Evolutionary conservation across 768 basidiomycete species (phyloP).

Genomic region (Leucogyrophana mollusca): DNA sequence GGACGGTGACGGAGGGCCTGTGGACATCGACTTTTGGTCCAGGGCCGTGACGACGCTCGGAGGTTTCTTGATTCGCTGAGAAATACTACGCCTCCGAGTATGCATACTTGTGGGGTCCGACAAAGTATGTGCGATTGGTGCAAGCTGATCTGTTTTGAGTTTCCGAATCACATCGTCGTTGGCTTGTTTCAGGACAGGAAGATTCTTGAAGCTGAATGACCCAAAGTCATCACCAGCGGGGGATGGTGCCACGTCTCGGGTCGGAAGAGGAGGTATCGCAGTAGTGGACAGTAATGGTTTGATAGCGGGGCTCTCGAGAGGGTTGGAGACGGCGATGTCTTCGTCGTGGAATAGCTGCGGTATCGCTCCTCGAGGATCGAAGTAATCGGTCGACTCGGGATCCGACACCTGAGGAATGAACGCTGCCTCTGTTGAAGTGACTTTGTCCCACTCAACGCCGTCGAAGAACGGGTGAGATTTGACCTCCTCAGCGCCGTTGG

Average conservation of each 20-base stretch:
- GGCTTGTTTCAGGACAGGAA: slow-evolving; percentile 93
- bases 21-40: slow-evolving; percentile 58
- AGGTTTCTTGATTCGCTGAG: slow-evolving; percentile 78
- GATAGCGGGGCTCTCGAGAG: slow-evolving; percentile 42
- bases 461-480: slow-evolving; percentile 89
- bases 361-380: slow-evolving; percentile 93
- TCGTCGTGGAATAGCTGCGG: slow-evolving; percentile 92
- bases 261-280: slow-evolving; percentile 36
- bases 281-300: slow-evolving; percentile 35
- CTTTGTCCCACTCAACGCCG: slow-evolving; percentile 90
- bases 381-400: slow-evolving; percentile 99
- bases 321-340: slow-evolving; percentile 57
- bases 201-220: slow-evolving; percentile 96
- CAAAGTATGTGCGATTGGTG: slow-evolving; percentile 71
- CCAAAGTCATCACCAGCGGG: slow-evolving; percentile 90
- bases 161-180: slow-evolving; percentile 98
- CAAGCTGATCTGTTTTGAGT: slow-evolving; percentile 87
- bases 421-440: slow-evolving; percentile 84
- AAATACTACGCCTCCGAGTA: slow-evolving; percentile 76
- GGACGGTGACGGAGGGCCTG: slow-evolving; percentile 89
- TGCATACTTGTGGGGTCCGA: slow-evolving; percentile 60
- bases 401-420: slow-evolving; percentile 96
- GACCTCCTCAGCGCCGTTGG: slow-evolving; percentile 87
- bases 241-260: slow-evolving; percentile 42
- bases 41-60: slow-evolving; percentile 72